Base-by-base conservation (phyloP, 2,329 filamentous ascomycete species). In the Podosphaera leucotricha region DNA sequence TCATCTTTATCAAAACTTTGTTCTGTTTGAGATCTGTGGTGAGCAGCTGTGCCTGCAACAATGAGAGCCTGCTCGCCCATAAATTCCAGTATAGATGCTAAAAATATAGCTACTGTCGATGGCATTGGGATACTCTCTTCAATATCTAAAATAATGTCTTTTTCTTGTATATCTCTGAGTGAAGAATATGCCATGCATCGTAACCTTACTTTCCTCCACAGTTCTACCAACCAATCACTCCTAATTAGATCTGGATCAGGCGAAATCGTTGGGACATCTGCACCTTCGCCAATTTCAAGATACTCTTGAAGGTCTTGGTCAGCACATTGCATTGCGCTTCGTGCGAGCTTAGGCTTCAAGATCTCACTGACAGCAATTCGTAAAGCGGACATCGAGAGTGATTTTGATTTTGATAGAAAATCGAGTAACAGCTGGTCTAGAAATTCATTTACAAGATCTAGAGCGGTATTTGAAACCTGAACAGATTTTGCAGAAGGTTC, bases 101-200 rank as follows among this genome's bases (percentile, higher is more conserved):
- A 65, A 61, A 95, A 98, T 50, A 98, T 95, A 46, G 90, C 86
- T 13, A 92, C 83, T 0, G 86, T 80, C 24, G 90, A 86, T 0
- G 85, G 92, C 18, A 95, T 80, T 41, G 76, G 69, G 46, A 77
- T 78, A 26, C 68, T 60, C 44, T 66, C 62, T 47, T 62, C 65
- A 36, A 70, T 64, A 55, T 83, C 83, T 43, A 77, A 75, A 56
- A 94, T 87, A 60, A 95, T 90, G 51, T 98, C 90, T 52, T 95
- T 86, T 62, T 98, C 90, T 60, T 98, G 92, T 70, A 98, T 77
- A 57, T 98, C 87, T 38, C 90, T 90, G 6, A 98, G 66, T 7
- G 90, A 86, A 7, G 86, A 95, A 59, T 95, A 95, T 19, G 98
- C 87, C 90, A 98, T 98, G 60, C 90, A 93, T 48, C 90, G 75